phyloP scores from a whole-genome alignment of 441 rosid genomes.

The Corymbia citriodora region DNA sequence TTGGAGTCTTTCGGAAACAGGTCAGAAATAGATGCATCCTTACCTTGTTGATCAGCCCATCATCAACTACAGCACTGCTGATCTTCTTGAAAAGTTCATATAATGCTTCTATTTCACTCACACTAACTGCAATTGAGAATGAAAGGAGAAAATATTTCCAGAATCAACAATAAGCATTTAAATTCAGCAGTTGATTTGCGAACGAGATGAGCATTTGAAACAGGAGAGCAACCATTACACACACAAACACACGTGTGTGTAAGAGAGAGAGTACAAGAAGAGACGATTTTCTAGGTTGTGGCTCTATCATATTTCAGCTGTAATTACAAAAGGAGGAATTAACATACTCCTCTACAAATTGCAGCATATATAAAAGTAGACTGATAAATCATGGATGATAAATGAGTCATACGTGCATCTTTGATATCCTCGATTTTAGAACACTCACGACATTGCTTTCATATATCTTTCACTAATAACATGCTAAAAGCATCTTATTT shows the following conservation, averaged over 20 bases:
- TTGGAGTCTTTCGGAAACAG: background rate
- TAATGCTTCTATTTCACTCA: constrained; percentile 95
- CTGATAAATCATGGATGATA: background rate
- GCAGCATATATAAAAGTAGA: background rate
- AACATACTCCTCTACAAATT: background rate
- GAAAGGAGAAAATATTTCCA: background rate
- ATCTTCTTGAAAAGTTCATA: constrained; percentile 98
- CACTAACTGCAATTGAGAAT: constrained; percentile 64
- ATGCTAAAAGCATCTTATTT: background rate
- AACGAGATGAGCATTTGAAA: background rate
- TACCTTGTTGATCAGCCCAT: constrained; percentile 91
- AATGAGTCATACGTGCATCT: background rate
- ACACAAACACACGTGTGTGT: background rate
- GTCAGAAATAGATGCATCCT: background rate
- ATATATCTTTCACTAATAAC: background rate
- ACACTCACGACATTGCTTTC: background rate
- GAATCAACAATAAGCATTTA: background rate
- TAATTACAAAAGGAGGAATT: background rate
- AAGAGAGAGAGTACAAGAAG: background rate
- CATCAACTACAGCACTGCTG: constrained; percentile 97
- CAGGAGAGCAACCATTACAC: background rate
- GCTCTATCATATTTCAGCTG: background rate
- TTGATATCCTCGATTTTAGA: background rate
- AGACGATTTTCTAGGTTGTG: background rate
- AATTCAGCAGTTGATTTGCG: background rate